These are phyloP conservation scores for Fagopyrum tataricum DNA, from an alignment of 148 eudicot species.

Conservation along the genomic window DNA sequence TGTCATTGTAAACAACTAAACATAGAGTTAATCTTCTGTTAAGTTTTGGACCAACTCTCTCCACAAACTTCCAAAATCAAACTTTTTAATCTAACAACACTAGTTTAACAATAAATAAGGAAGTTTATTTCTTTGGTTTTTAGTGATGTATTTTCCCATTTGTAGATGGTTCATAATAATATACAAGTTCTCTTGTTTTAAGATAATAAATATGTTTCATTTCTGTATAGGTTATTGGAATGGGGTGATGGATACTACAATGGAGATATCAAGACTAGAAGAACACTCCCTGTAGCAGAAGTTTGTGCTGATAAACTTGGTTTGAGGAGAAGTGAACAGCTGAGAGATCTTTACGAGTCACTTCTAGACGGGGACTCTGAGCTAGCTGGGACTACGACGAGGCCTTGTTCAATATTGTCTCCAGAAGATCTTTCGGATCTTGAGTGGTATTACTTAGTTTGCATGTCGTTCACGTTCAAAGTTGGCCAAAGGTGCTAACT, in stretches of 20 bases:
- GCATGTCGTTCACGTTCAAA: conserved; percentile 54
- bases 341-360: conserved; percentile 44
- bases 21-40: not conserved
- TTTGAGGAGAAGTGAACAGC: conserved; percentile 45
- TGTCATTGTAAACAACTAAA: not conserved
- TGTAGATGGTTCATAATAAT: not conserved
- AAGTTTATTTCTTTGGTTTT: not conserved
- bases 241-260: conserved; percentile 61
- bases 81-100: not conserved
- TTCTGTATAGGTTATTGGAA: conserved; percentile 37
- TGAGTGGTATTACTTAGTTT: conserved; percentile 65
- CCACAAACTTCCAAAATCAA: not conserved
- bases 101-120: not conserved
- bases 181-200: not conserved
- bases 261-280: conserved; percentile 40
- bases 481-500: conserved; percentile 42
- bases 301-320: conserved; percentile 29
- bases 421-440: conserved; percentile 45
- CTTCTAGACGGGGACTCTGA: conserved; percentile 36
- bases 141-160: not conserved
- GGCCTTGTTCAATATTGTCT: conserved; percentile 27
- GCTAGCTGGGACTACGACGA: conserved; percentile 18
- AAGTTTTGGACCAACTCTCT: not conserved
- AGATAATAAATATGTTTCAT: not conserved
- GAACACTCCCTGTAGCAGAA: conserved; percentile 25